Percentiles rank a stretch among this genome's conserved stretches.
Conservation (phyloP, 345 rosid genomes). For the Carallia pectinifolia region DNA sequence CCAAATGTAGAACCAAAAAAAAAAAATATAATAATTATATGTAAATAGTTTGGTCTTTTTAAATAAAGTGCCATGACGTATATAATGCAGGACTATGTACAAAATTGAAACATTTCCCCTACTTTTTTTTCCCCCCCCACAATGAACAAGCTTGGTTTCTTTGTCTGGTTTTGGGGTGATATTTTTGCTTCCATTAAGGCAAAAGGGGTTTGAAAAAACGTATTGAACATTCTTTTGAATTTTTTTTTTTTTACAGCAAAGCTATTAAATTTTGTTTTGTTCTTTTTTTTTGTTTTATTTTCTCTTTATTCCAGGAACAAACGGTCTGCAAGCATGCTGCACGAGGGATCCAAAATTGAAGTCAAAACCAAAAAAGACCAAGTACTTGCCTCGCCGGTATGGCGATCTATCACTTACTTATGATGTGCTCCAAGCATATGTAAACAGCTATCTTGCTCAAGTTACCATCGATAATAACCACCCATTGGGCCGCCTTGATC, state of each 20-base stretch:
- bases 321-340: conserved; percentile 67
- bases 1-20: too few species aligned
- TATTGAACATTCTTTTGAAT: not conserved
- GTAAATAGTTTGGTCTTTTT: too few species aligned
- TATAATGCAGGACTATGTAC: too few species aligned
- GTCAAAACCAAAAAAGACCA: conserved; percentile 37
- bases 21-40: too few species aligned
- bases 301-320: conserved; percentile 39
- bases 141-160: too few species aligned
- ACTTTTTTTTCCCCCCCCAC: too few species aligned
- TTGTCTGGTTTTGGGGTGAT: too few species aligned
- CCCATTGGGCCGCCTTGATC: conserved; percentile 77
- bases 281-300: not conserved
- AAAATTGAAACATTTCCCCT: too few species aligned
- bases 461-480: conserved; percentile 76
- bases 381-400: conserved; percentile 45
- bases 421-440: conserved; percentile 67
- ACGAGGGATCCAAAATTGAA: conserved; percentile 62
- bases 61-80: too few species aligned
- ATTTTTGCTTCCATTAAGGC: too few species aligned
- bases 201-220: too few species aligned
- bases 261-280: not conserved
- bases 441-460: conserved; percentile 75
- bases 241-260: not conserved
- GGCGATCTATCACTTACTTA: conserved; percentile 70